Base-by-base conservation (phyloP, 148 eudicot species). In the Fagopyrum esculentum region DNA sequence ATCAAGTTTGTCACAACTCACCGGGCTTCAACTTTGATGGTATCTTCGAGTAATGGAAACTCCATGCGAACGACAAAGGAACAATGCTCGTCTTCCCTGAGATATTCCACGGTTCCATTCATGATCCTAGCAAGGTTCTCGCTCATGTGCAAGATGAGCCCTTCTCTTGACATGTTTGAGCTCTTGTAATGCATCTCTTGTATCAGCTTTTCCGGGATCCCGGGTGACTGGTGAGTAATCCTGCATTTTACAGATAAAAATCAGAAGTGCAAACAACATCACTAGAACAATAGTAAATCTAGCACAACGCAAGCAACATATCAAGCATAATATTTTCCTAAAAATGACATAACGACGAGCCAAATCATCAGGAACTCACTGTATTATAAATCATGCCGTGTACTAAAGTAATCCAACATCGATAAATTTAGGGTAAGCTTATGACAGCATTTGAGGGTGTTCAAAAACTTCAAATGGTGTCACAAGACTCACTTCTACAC, bases 221-320 rank as follows among this genome's bases (percentile, higher is more conserved):
- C 98, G 0, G 97, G 98, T 35, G 97, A 83, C 78, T 97, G 98
- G 79, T 93, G 97, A 43, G 78, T 79, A 56, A 93, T 87, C 90
- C 98, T 93, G 84, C 26, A 22, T 22, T 22, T 22, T 22, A 22
- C 26, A 22, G 26, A 22, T 22, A 22, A 0, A 22, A 22, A 0
- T 22, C 26, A 22, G 26, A 22, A 22, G 26, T 22, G 26, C 26
- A 22, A 22, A 22, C 26, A 22, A 22, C 26, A 22, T 22, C 26
- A 22, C 26, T 22, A 22, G 26, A 22, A 22, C 26, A 22, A 22
- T 22, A 22, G 26, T 22, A 22, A 22, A 22, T 0, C 26, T 22
- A 22, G 26, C 26, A 22, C 26, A 22, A 22, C 26, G 26, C 0
- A 22, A 22, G 26, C 26, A 22, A 22, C 26, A 22, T 22, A 22